These are phyloP conservation scores for Beauveria varroae DNA, from an alignment of 2,329 filamentous ascomycete genomes.

Conservation along the genomic window DNA sequence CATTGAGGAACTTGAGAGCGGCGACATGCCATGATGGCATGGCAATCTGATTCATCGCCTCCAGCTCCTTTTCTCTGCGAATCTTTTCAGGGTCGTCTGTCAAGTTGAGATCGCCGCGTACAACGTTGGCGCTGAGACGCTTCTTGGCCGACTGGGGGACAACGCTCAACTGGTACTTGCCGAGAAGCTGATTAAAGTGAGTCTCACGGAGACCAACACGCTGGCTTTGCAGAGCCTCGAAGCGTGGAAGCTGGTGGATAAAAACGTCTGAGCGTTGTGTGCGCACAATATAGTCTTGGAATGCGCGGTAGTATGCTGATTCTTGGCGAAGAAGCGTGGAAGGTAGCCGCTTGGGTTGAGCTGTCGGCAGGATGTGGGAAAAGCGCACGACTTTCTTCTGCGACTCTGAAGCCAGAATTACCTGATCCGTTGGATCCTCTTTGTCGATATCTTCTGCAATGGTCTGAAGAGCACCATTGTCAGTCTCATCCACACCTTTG, in stretches of 20 bases:
- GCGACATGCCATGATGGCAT: conserved; percentile 55
- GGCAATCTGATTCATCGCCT: conserved; percentile 67
- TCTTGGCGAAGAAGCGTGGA: conserved; percentile 51
- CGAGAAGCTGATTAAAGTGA: conserved; percentile 75
- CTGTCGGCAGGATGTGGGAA: conserved; percentile 44
- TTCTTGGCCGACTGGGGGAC: conserved; percentile 62
- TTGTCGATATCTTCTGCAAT: conserved; percentile 28
- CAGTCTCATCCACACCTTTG: conserved; percentile 51
- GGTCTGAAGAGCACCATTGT: conserved; percentile 29
- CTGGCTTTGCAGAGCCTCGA: conserved; percentile 80
- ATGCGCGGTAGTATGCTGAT: conserved; percentile 81
- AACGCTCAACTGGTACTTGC: conserved; percentile 73
- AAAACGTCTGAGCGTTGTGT: conserved; percentile 68
- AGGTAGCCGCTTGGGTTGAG: conserved; percentile 43
- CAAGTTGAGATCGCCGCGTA: conserved; percentile 60
- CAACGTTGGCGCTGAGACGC: conserved; percentile 65
- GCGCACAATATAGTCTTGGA: conserved; percentile 64
- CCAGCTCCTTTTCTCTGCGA: conserved; percentile 67
- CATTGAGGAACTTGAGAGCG: conserved; percentile 53
- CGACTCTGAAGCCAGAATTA: conserved; percentile 18
- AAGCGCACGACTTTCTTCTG: conserved; percentile 72
- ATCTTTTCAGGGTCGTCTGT: conserved; percentile 56
- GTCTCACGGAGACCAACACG: conserved; percentile 64
- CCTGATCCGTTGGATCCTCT: conserved; percentile 18
- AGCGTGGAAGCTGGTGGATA: conserved; percentile 74